Conservation (phyloP, 2,329 filamentous ascomycete species). For the Polychaeton citri region DNA sequence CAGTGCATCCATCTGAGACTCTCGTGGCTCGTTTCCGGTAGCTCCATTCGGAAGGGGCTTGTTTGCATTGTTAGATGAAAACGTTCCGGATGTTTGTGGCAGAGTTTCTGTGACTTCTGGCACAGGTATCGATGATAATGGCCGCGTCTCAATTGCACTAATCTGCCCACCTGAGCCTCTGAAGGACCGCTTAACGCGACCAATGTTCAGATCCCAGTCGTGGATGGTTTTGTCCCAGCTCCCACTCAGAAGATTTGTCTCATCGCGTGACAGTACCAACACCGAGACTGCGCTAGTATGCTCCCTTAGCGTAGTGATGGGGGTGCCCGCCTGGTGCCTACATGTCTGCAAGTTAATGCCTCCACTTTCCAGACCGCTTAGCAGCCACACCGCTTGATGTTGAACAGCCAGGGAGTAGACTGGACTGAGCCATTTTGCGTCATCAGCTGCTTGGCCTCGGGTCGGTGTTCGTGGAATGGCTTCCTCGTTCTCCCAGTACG, state of each 20-base stretch:
- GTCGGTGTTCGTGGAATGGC: slow-evolving; percentile 16
- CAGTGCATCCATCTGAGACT: slow-evolving; percentile 16
- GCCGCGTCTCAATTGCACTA: slow-evolving; percentile 73
- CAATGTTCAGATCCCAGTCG: slow-evolving; percentile 91
- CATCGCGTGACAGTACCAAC: slow-evolving; percentile 67
- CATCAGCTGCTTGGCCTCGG: slow-evolving; percentile 29
- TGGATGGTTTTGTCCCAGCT: slow-evolving; percentile 93
- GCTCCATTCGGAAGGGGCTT: slow-evolving; percentile 45
- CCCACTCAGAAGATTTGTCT: slow-evolving; percentile 75
- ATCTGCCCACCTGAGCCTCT: slow-evolving; percentile 71
- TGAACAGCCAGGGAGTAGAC: slow-evolving; percentile 92
- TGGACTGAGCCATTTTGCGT: slow-evolving; percentile 48
- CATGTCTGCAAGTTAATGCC: slow-evolving; percentile 88
- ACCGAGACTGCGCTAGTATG: slow-evolving; percentile 91
- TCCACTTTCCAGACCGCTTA: slow-evolving; percentile 82
- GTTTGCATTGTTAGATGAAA: slow-evolving; percentile 58
- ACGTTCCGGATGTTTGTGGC: slow-evolving; percentile 49
- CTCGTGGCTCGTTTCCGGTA: slow-evolving; percentile 20
- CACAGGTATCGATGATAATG: slow-evolving; percentile 60
- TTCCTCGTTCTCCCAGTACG: slow-evolving; percentile 98
- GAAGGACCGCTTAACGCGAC: slow-evolving; percentile 61
- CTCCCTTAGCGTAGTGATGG: slow-evolving; percentile 65
- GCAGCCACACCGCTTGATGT: slow-evolving; percentile 76
- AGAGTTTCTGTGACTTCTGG: slow-evolving; percentile 59
- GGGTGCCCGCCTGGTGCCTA: slow-evolving; percentile 85